phyloP scores from a whole-genome alignment of 805 yeast species.

The Ogataea methanolica region DNA sequence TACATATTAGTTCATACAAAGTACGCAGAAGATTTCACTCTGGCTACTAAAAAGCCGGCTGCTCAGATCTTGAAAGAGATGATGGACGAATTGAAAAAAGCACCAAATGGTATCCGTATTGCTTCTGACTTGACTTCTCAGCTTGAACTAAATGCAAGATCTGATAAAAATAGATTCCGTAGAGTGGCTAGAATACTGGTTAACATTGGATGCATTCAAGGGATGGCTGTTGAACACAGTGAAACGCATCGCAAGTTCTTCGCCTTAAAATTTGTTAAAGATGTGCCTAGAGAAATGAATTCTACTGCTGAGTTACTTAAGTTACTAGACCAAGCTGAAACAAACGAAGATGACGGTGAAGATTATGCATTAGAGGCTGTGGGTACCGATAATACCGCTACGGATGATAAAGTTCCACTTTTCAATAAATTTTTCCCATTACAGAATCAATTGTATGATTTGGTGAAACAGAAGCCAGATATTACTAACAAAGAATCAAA shows the following conservation, averaged over 20 bases:
- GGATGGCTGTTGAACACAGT: conserved; percentile 23
- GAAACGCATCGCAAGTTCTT: conserved; percentile 17
- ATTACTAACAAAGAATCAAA: conserved; percentile 54
- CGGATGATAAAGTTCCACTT: conserved; percentile 26
- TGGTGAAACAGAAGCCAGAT: conserved; percentile 43
- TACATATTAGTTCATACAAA: conserved; percentile 47
- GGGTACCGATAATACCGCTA: conserved; percentile 29
- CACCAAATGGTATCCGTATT: conserved; percentile 58
- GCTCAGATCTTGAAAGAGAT: conserved; percentile 13
- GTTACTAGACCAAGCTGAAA: conserved; percentile 9
- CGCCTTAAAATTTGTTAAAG: conserved; percentile 22
- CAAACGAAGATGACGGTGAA: conserved; percentile 5
- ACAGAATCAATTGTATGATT: conserved; percentile 56
- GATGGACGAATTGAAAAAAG: conserved; percentile 38
- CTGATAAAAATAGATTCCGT: conserved; percentile 31
- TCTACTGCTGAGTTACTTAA: background rate
- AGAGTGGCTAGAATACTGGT: conserved; percentile 49
- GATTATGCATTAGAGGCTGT: conserved; percentile 27
- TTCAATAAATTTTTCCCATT: conserved; percentile 58
- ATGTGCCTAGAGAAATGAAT: conserved; percentile 14
- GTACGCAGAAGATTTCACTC: conserved; percentile 26
- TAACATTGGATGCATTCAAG: conserved; percentile 22
- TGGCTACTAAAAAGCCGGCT: conserved; percentile 9
- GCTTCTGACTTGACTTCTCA: conserved; percentile 59
- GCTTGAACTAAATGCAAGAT: conserved; percentile 42